Evolutionary conservation across 1,139 yeast species (phyloP).

Genomic region (Suhomyces coccinellae): DNA sequence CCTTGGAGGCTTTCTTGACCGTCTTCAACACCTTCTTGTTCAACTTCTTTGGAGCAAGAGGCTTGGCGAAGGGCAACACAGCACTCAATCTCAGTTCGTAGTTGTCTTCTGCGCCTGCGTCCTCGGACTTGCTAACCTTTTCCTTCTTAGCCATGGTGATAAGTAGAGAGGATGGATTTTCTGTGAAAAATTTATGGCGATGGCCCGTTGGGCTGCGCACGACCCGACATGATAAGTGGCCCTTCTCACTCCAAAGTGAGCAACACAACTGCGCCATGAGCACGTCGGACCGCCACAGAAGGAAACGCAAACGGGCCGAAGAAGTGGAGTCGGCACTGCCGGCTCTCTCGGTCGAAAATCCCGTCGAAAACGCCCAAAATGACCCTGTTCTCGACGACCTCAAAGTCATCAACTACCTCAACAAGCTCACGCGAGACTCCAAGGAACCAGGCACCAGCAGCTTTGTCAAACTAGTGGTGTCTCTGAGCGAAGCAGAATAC

Average conservation of each 20-base stretch:
- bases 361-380: slow-evolving; percentile 1
- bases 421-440: slow-evolving; percentile 15
- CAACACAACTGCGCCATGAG: background rate
- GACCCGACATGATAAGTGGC: slow-evolving; percentile 6
- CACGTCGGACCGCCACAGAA: slow-evolving; percentile 6
- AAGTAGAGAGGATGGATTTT: background rate
- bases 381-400: slow-evolving; percentile 22
- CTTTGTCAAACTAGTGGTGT: slow-evolving; percentile 24
- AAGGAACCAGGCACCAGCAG: background rate
- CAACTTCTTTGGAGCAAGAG: slow-evolving; percentile 92
- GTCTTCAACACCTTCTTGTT: slow-evolving; percentile 95
- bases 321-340: background rate
- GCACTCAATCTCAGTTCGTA: slow-evolving; percentile 92
- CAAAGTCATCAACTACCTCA: slow-evolving; percentile 23
- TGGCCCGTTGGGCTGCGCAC: slow-evolving; percentile 10
- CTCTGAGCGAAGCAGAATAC: slow-evolving; percentile 30
- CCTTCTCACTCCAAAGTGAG: too few relatives aligned
- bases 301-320: slow-evolving; percentile 13
- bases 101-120: slow-evolving; percentile 59
- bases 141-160: slow-evolving; percentile 54
- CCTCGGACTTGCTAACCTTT: slow-evolving; percentile 47
- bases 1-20: slow-evolving; percentile 95
- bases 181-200: slow-evolving; percentile 16
- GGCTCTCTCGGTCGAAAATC: slow-evolving; percentile 10
- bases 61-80: slow-evolving; percentile 87